phyloP scores from a whole-genome alignment of 2,329 filamentous ascomycete genomes.

The Berkeleyomyces rouxiae region DNA sequence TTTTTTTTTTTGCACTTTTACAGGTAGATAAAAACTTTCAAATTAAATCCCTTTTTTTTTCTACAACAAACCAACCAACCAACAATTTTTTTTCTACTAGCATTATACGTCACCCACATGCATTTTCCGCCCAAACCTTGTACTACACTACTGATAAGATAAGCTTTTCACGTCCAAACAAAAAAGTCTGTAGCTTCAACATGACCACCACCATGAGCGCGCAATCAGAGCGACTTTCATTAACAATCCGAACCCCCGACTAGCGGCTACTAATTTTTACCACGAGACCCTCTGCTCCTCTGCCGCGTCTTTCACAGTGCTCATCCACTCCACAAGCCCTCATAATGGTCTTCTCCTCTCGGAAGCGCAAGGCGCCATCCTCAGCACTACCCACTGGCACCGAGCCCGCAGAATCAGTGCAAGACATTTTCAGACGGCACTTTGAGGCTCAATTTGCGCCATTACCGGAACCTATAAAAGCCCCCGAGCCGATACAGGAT shows the following conservation, averaged over 20 bases:
- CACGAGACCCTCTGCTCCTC: not conserved
- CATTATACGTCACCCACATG: not conserved
- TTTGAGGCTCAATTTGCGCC: slow-evolving; percentile 84
- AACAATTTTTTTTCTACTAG: not conserved
- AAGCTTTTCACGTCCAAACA: slow-evolving; percentile 5
- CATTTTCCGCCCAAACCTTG: not conserved
- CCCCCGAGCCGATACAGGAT: slow-evolving; percentile 17
- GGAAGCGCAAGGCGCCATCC: slow-evolving; percentile 31
- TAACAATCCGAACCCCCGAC: no score
- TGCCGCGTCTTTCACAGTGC: not conserved
- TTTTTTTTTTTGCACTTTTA: no score
- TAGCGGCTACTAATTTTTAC: not conserved
- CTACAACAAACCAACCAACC: no score
- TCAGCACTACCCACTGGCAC: slow-evolving; percentile 16
- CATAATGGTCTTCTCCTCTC: slow-evolving; percentile 26
- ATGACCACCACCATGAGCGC: not conserved
- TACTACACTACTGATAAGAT: slow-evolving; percentile 9
- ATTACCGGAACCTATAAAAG: slow-evolving; percentile 27
- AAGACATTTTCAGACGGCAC: slow-evolving; percentile 63
- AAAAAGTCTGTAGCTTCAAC: not conserved
- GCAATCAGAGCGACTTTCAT: no score
- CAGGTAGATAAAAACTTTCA: no score
- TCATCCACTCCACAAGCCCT: not conserved
- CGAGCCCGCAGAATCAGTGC: slow-evolving; percentile 33
- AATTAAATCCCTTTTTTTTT: no score